A percentile compares a stretch with the other conserved stretches of the same genome.
phyloP scores from a whole-genome alignment of 805 yeast species.

The Brettanomyces anomalus region DNA sequence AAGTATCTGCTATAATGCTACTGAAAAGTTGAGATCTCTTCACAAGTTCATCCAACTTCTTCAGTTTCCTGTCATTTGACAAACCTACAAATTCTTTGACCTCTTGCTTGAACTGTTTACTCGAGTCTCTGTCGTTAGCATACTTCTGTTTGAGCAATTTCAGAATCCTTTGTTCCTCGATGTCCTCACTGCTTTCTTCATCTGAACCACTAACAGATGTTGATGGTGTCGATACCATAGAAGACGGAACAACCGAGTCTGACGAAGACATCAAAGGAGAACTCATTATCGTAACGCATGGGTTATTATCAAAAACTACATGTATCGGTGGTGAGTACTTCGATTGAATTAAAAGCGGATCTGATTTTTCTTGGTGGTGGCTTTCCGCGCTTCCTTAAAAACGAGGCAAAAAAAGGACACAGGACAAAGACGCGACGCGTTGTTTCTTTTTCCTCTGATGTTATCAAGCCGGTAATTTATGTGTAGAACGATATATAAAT shows the following conservation, averaged over 20 bases:
- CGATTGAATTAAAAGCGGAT: too few species aligned
- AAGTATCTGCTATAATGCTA: conserved; percentile 72
- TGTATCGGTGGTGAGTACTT: too few species aligned
- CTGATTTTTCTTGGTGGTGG: too few species aligned
- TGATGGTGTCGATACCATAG: background rate
- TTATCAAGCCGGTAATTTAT: too few species aligned
- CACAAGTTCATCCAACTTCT: conserved; percentile 64
- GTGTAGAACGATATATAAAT: too few species aligned
- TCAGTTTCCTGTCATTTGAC: conserved; percentile 49
- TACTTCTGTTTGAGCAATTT: conserved; percentile 14
- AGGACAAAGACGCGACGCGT: too few species aligned
- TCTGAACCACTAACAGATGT: background rate
- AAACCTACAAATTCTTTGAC: conserved; percentile 35
- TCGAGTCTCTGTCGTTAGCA: conserved; percentile 5
- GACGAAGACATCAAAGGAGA: background rate
- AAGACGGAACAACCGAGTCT: background rate
- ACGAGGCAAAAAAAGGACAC: too few species aligned
- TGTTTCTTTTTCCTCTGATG: too few species aligned
- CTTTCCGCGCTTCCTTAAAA: too few species aligned
- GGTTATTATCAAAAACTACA: too few species aligned
- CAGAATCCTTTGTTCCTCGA: conserved; percentile 18
- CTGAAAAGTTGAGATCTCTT: conserved; percentile 84
- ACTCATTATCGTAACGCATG: too few species aligned
- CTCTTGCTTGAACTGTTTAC: conserved; percentile 16
- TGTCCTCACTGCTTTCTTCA: conserved; percentile 6